Evolutionary conservation across 148 eudicot species (phyloP).

Genomic region (Rhododendron henanense): DNA sequence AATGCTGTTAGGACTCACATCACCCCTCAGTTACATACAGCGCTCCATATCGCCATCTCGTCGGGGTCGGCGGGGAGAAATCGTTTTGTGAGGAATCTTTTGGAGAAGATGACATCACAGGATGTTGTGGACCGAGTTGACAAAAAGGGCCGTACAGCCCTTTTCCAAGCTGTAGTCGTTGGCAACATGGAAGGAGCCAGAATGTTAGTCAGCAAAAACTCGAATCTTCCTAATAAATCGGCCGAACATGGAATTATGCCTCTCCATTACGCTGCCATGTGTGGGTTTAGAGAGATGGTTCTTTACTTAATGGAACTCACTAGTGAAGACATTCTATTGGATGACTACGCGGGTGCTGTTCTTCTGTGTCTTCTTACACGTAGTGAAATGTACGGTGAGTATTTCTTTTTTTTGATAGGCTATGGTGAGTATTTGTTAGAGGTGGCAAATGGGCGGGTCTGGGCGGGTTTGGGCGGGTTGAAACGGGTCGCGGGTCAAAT

Average conservation of each 20-base stretch:
- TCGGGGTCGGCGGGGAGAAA: too few species aligned
- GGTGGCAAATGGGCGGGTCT: too few species aligned
- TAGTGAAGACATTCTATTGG: too few species aligned
- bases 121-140: neutral
- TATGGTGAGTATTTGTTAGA: too few species aligned
- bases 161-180: neutral
- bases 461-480: too few species aligned
- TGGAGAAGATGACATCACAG: neutral
- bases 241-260: accelerated
- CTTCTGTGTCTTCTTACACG: neutral
- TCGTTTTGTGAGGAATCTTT: neutral
- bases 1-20: too few species aligned
- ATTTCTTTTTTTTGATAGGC: too few species aligned
- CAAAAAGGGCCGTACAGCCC: neutral
- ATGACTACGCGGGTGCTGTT: neutral
- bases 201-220: neutral
- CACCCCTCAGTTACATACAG: too few species aligned
- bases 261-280: neutral
- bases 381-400: neutral
- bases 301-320: too few species aligned
- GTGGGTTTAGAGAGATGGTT: too few species aligned
- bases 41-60: too few species aligned
- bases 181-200: slow-evolving; percentile 3
- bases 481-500: too few species aligned
- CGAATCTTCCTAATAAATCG: neutral